phyloP scores from a whole-genome alignment of 73 alveolate species.

The Paraurostyla sp. region DNA sequence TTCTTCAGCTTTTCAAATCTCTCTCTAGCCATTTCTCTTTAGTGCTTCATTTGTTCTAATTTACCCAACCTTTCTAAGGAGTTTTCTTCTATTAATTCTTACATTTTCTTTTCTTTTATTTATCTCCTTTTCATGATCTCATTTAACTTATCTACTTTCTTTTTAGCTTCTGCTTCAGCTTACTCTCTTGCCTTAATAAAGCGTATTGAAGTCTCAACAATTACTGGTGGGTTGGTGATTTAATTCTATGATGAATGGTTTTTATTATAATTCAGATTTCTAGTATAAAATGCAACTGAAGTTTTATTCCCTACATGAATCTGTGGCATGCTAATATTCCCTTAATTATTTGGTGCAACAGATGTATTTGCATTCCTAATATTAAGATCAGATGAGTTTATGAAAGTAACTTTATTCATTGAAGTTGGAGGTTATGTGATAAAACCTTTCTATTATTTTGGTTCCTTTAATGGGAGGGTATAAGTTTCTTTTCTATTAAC shows the following conservation, averaged over 20 bases:
- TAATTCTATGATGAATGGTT: not conserved
- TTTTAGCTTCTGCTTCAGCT: conserved; percentile 56
- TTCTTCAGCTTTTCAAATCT: not conserved
- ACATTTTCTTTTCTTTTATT: conserved; percentile 20
- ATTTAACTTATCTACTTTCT: conserved; percentile 15
- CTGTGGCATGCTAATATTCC: no score
- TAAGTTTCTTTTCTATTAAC: not conserved
- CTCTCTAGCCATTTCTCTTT: not conserved
- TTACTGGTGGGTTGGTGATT: not conserved
- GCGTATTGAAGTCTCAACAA: not conserved
- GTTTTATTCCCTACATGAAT: not conserved
- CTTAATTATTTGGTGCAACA: no score
- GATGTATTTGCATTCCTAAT: not conserved
- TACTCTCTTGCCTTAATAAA: conserved; percentile 20
- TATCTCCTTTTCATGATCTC: conserved; percentile 13
- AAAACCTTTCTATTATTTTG: no score
- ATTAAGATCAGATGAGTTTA: not conserved
- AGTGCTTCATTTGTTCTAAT: not conserved
- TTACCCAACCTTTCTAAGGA: not conserved
- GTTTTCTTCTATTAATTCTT: not conserved
- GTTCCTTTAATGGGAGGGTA: not conserved
- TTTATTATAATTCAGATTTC: not conserved
- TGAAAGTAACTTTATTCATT: not conserved
- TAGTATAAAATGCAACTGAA: not conserved
- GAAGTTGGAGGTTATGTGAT: not conserved